phyloP scores from a whole-genome alignment of 2,329 filamentous ascomycete species.

The Thielaviopsis populi region DNA sequence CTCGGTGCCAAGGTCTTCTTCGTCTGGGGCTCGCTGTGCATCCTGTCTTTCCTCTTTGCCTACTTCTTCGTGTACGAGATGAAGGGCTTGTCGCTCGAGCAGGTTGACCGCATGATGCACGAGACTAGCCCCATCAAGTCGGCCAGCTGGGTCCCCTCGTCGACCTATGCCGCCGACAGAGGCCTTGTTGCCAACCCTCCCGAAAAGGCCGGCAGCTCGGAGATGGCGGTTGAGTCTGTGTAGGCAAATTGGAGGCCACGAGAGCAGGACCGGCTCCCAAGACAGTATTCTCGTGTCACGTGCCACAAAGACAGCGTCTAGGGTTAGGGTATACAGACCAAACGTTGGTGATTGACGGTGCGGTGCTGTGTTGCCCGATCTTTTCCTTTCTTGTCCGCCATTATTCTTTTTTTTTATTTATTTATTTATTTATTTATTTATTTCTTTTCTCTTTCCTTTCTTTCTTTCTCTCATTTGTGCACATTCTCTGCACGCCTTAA shows the following conservation, averaged over 20 bases:
- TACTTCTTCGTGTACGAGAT: constrained; percentile 64
- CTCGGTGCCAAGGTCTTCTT: constrained; percentile 58
- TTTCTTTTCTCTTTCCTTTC: not conserved
- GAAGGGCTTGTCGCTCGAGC: constrained; percentile 62
- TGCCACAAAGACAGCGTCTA: not conserved
- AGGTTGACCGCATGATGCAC: constrained; percentile 79
- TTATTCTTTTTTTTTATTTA: too few relatives aligned
- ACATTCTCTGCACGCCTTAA: not conserved
- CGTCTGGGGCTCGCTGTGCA: constrained; percentile 57
- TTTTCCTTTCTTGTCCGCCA: not conserved
- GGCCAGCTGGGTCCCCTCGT: constrained; percentile 57
- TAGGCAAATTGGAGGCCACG: not conserved
- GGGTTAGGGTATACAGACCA: not conserved
- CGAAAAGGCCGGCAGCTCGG: constrained; percentile 7
- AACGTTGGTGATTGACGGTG: not conserved
- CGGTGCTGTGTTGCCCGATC: too few relatives aligned
- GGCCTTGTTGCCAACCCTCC: constrained; percentile 6
- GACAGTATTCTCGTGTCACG: not conserved
- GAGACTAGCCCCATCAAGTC: constrained; percentile 66
- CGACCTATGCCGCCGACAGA: constrained; percentile 46
- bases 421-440: too few relatives aligned
- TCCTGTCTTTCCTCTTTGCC: constrained; percentile 43
- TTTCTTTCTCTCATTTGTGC: not conserved
- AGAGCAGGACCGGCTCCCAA: too few relatives aligned
- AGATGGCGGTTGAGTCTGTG: not conserved